Base-by-base conservation (phyloP, 2,329 filamentous ascomycete genomes). In the Pleoardoris graminearum region DNA sequence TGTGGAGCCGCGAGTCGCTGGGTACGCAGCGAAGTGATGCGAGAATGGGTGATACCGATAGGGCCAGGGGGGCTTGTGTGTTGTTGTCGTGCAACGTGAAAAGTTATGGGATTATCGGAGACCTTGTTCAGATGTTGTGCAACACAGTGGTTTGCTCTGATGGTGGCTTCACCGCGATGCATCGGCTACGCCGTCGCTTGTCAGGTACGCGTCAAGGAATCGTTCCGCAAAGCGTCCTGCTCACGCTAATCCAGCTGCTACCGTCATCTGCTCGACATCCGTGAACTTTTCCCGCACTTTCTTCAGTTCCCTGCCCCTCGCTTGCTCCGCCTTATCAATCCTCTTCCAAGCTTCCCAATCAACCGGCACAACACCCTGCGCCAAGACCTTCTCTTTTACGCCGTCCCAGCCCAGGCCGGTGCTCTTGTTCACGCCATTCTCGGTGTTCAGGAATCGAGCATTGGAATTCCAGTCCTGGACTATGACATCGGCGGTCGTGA, bases 291-390 rank as follows among this genome's bases (percentile, higher is more conserved):
- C 90, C 59, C 94, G 83, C 63, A 85, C 82, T 72, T 96, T 97
- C 0, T 91, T 92, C 47, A 76, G 80, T 41, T 70, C 69, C 54
- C 78, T 73, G 0, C 94, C 94, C 43, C 80, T 81, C 50, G 83
- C 77, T 62, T 79, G 84, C 75, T 99, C 94, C 3, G 81, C 86
- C n/a, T 75, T 74, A 72, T 99, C 91, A 57, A 99, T 97, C 58
- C 77, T 85, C 72, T 85, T 78, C 94, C 94, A 99, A 61, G 95
- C 89, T 21, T 83, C 74, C 94, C 94, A 99, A 42, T 80, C 84
- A 16, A 97, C 86, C 12, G 85, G 80, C 48, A 80, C 79, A 3
- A 87, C 79, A 1, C 82, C 82, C 53, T 77, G 77, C 25, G 72
- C 73, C 46, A 82, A 75, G 0, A 83, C 79, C 42, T 90, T 86